Base-by-base conservation (phyloP, 805 yeast species). In the Cyberlindnera petersonii region DNA sequence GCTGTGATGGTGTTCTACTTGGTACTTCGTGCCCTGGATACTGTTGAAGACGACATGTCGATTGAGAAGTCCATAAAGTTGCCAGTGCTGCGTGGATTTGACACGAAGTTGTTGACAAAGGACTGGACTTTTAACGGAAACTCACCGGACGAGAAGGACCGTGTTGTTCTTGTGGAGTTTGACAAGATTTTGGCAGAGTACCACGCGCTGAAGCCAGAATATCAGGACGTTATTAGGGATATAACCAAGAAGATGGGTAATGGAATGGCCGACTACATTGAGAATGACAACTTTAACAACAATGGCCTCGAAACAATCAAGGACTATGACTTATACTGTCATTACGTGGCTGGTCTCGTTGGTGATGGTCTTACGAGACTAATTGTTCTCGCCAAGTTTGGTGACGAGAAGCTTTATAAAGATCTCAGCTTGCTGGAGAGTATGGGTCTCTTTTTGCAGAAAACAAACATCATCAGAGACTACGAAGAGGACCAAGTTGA, bases 331-430 rank as follows among this genome's bases (percentile, higher is more conserved):
- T 69, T 82, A 45, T 93, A 93, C 68, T 93, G 99, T 64, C 89
- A 89, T 64, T 86, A 89, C 56, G 99, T 93, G 43, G 98, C 99
- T 2, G 99, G 98, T 2, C 71, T 93, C 37, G 98, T 93, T 28
- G 98, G 99, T 41, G 96, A 88, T 57, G 98, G 98, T 3, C 70
- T 88, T 50, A 88, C 98, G 9, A 75, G 83, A 46, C 69, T 93
- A 62, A 77, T 87, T 53, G 82, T 85, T 15, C 70, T 78, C 30
- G 95, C 96, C 20, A 60, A 69, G 13, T 87, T 86, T 56, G 84
- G 85, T 27, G 75, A 78, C 40, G 59, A 67, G 1, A 68, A 69
- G 19, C 62, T 79, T 31, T 57, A 65, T n/a, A 72, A 78, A 39
- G 68, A 77, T 42, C 75, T 77, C 56, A 64, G 70, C 28, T 69